phyloP scores from a whole-genome alignment of 192 early-diverging fungal genomes.

The Coemansia sp. region DNA sequence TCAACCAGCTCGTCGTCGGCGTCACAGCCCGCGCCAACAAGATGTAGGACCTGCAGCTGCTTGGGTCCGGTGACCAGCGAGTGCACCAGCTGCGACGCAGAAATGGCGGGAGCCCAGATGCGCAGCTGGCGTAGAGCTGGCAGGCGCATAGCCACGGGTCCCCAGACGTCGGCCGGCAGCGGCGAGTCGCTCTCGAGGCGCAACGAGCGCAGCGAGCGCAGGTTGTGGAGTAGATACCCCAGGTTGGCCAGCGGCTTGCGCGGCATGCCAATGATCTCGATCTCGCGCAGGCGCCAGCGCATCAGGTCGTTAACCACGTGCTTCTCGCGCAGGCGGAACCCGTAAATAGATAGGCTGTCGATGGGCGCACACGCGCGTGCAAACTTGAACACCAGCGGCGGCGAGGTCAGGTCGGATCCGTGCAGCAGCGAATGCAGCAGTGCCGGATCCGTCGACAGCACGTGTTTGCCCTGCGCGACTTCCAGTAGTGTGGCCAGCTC shows the following conservation, averaged over 20 bases:
- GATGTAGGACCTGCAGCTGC: slow-evolving; percentile 22
- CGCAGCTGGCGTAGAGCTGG: slow-evolving; percentile 26
- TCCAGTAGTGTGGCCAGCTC: slow-evolving; percentile 41
- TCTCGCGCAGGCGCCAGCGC: slow-evolving; percentile 45
- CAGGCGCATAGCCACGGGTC: slow-evolving; percentile 26
- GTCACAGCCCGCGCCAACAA: slow-evolving; percentile 26
- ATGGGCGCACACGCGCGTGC: slow-evolving; percentile 44
- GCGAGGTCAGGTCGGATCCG: slow-evolving; percentile 39
- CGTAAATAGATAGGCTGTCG: slow-evolving; percentile 39
- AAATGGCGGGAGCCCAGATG: slow-evolving; percentile 34
- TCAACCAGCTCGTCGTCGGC: slow-evolving; percentile 22
- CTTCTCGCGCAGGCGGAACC: slow-evolving; percentile 44
- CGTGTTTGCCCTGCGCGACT: slow-evolving; percentile 34
- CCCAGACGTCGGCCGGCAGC: slow-evolving; percentile 33
- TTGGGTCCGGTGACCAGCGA: slow-evolving; percentile 6
- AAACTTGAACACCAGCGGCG: slow-evolving; percentile 34
- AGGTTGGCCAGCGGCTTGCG: slow-evolving; percentile 39
- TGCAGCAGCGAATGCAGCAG: slow-evolving; percentile 37
- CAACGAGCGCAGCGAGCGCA: slow-evolving; percentile 27
- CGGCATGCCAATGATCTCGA: slow-evolving; percentile 43
- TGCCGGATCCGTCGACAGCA: slow-evolving; percentile 30
- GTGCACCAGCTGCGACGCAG: slow-evolving; percentile 15
- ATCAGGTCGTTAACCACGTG: slow-evolving; percentile 38
- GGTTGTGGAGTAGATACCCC: slow-evolving; percentile 24
- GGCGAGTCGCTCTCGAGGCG: slow-evolving; percentile 41